Conservation (phyloP, 2,329 filamentous ascomycete genomes). For the Drechslerella stenobrocha region DNA sequence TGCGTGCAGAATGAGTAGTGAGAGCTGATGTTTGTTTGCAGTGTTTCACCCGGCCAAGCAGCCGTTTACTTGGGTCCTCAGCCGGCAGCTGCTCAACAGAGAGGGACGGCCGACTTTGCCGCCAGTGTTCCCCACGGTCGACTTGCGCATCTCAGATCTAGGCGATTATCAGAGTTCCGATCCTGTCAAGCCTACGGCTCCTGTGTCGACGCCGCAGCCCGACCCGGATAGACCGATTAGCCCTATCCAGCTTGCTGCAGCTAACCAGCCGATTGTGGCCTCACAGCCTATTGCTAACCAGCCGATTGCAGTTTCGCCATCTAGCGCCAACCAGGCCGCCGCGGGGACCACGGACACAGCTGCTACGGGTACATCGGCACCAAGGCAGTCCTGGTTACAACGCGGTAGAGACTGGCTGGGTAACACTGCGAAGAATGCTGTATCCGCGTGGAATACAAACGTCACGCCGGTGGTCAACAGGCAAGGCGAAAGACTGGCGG, state of each 20-base stretch:
- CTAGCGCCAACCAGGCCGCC: no score
- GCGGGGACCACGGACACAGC: no score
- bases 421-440: constrained; percentile 3
- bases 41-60: no score
- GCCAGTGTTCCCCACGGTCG: constrained; percentile 16
- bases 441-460: not conserved
- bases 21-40: no score
- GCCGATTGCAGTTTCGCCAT: no score
- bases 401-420: constrained; percentile 11
- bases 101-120: not conserved
- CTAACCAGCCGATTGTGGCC: no score
- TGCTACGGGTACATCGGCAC: constrained; percentile 12
- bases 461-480: constrained; percentile 7
- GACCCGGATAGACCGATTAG: no score
- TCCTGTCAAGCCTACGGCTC: no score
- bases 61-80: not conserved
- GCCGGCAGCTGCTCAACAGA: constrained; percentile 11
- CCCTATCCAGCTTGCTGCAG: no score
- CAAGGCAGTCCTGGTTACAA: constrained; percentile 28
- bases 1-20: no score
- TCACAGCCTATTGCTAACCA: no score
- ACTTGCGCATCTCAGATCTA: constrained; percentile 18
- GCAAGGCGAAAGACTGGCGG: not conserved
- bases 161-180: constrained; percentile 7
- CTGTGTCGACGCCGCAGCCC: no score